Conservation (phyloP, 2,329 filamentous ascomycete species). For the Phaeosphaeriaceae sp. region DNA sequence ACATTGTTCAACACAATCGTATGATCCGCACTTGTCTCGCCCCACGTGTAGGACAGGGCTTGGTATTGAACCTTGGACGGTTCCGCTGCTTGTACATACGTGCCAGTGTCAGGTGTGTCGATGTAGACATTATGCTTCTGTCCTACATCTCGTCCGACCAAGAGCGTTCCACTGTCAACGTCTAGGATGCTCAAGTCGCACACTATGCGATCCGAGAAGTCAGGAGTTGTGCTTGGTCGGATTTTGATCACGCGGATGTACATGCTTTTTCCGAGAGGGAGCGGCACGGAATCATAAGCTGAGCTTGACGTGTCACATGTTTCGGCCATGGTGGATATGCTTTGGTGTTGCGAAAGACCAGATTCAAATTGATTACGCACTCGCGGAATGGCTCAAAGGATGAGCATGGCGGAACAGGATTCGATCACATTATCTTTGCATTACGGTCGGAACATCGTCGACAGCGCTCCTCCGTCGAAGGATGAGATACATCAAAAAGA, state of each 20-base stretch:
- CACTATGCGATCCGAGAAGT: neutral
- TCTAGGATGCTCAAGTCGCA: neutral
- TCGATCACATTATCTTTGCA: no score
- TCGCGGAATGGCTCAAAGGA: no score
- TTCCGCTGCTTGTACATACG: neutral
- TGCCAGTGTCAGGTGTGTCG: neutral
- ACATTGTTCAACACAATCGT: neutral
- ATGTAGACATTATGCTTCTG: no score
- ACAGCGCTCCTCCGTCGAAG: no score
- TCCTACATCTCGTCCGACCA: neutral
- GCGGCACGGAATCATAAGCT: neutral
- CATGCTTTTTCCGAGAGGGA: neutral
- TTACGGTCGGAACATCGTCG: no score
- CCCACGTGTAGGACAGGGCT: conserved; percentile 1
- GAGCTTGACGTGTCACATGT: neutral
- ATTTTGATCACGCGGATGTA: neutral
- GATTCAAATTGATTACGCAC: no score
- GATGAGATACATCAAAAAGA: no score
- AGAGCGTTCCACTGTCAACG: neutral
- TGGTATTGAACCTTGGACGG: neutral
- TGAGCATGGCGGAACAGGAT: no score
- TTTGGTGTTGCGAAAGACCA: no score
- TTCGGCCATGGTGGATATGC: neutral
- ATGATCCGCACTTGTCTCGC: neutral
- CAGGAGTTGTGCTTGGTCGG: neutral